Evolutionary conservation across 108 stramenopile species (phyloP).

Genomic region (Cyclotella distinguenda): DNA sequence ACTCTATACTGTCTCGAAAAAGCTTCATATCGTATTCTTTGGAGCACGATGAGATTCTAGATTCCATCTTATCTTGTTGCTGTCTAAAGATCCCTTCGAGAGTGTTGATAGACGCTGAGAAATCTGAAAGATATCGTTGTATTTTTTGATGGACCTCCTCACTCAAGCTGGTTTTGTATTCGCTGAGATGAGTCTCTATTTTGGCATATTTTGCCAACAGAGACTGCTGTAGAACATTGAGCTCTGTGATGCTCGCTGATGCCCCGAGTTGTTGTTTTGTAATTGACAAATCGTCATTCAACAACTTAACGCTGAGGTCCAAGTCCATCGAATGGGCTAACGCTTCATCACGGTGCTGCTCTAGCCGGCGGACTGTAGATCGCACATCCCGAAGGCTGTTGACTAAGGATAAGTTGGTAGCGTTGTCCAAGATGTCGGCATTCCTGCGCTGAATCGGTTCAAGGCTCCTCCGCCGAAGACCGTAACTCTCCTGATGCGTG

Average conservation of each 20-base stretch:
- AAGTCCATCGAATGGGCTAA: slow-evolving; percentile 23
- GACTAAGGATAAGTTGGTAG: not conserved
- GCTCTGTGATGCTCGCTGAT: slow-evolving; percentile 22
- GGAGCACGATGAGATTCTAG: slow-evolving; percentile 34
- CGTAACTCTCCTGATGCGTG: slow-evolving; percentile 2
- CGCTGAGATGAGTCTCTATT: slow-evolving; percentile 21
- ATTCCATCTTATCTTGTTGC: slow-evolving; percentile 42
- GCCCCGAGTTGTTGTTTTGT: slow-evolving; percentile 28
- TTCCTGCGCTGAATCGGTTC: slow-evolving; percentile 1
- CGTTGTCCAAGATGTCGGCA: not conserved
- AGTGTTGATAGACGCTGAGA: slow-evolving; percentile 36
- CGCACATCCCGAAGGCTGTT: slow-evolving; percentile 27
- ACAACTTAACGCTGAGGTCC: slow-evolving; percentile 22
- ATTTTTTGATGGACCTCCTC: slow-evolving; percentile 33
- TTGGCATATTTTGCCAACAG: slow-evolving; percentile 6
- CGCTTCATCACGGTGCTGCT: slow-evolving; percentile 24
- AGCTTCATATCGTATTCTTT: slow-evolving; percentile 32
- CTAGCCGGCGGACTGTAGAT: slow-evolving; percentile 13
- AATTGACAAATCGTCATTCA: slow-evolving; percentile 32
- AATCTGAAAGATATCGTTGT: slow-evolving; percentile 18
- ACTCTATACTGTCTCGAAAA: slow-evolving; percentile 33
- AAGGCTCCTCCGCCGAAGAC: slow-evolving; percentile 10
- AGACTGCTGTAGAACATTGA: slow-evolving; percentile 22
- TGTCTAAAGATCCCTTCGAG: slow-evolving; percentile 42
- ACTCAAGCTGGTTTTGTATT: slow-evolving; percentile 15